Conservation (phyloP, 306 rosid genomes). For the Cicer pinnatifidum region DNA sequence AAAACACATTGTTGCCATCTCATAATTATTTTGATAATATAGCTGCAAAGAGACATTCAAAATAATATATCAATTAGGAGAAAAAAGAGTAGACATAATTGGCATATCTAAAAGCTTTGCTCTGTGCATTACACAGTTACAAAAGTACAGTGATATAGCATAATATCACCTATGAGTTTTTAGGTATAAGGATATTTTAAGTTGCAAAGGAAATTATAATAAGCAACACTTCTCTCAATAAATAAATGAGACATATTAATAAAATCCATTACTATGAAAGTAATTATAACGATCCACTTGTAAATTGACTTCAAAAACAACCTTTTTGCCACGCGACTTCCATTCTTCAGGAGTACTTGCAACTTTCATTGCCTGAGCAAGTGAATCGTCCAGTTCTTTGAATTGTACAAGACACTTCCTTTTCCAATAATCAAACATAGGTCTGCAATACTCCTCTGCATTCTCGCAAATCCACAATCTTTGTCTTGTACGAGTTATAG, state of each 20-base stretch:
- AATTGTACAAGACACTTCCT: slow-evolving; percentile 67
- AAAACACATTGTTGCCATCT: slow-evolving; percentile 80
- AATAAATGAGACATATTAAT: neutral
- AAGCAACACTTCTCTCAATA: neutral
- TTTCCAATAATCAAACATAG: slow-evolving; percentile 77
- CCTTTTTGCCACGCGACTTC: slow-evolving; percentile 79
- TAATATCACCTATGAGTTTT: neutral
- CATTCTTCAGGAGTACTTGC: slow-evolving; percentile 80
- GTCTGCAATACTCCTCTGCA: slow-evolving; percentile 46
- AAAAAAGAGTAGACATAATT: neutral
- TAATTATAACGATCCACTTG: neutral
- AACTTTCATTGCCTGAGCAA: slow-evolving; percentile 76
- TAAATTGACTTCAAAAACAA: neutral
- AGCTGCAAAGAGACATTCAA: slow-evolving; percentile 51
- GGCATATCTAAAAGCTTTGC: neutral
- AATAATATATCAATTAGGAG: neutral
- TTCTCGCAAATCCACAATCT: slow-evolving; percentile 79
- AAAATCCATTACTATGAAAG: neutral
- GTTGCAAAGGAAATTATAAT: slow-evolving; percentile 7
- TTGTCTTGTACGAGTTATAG: slow-evolving; percentile 79
- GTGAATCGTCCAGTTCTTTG: slow-evolving; percentile 67
- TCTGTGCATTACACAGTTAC: neutral
- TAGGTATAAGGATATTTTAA: neutral
- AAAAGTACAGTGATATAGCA: slow-evolving; percentile 5
- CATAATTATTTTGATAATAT: slow-evolving; percentile 63